Evolutionary conservation across 768 basidiomycete genomes (phyloP).

Genomic region (Amanita molliuscula): DNA sequence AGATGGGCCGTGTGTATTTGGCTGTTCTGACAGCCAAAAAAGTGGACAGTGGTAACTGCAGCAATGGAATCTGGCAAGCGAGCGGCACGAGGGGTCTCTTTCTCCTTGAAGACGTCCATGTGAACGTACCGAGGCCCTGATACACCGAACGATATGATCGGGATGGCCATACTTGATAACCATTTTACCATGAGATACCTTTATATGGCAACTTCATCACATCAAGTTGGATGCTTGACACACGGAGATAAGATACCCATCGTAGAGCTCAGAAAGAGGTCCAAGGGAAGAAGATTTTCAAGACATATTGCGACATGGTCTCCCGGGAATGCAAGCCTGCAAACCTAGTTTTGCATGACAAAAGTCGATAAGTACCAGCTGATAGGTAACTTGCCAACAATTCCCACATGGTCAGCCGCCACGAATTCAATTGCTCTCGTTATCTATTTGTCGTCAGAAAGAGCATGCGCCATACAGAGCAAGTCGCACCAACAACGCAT

Average conservation of each 20-base stretch:
- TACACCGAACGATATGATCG: conserved; percentile 38
- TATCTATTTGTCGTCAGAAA: too few species aligned
- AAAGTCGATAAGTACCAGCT: conserved; percentile 30
- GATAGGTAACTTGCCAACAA: conserved; percentile 19
- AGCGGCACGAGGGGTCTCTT: conserved; percentile 34
- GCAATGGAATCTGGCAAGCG: conserved; percentile 30
- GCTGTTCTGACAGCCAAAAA: conserved; percentile 28
- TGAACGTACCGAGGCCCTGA: conserved; percentile 38
- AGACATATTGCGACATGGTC: background rate
- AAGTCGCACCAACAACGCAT: background rate
- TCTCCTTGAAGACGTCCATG: conserved; percentile 35
- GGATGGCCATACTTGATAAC: conserved; percentile 30
- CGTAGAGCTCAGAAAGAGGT: conserved; percentile 36
- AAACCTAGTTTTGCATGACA: conserved; percentile 24
- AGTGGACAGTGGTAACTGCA: conserved; percentile 30
- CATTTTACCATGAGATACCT: conserved; percentile 41
- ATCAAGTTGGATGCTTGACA: conserved; percentile 1
- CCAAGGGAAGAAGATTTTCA: conserved; percentile 15
- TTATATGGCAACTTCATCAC: conserved; percentile 1
- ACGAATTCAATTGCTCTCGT: conserved; percentile 23
- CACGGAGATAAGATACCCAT: conserved; percentile 36
- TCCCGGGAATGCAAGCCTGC: conserved; percentile 19
- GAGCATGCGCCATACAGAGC: background rate
- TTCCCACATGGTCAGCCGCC: conserved; percentile 28
- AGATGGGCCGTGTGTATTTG: conserved; percentile 13